Conservation (phyloP, 75 land plant species). For the Chamaecyparis obtusa region DNA sequence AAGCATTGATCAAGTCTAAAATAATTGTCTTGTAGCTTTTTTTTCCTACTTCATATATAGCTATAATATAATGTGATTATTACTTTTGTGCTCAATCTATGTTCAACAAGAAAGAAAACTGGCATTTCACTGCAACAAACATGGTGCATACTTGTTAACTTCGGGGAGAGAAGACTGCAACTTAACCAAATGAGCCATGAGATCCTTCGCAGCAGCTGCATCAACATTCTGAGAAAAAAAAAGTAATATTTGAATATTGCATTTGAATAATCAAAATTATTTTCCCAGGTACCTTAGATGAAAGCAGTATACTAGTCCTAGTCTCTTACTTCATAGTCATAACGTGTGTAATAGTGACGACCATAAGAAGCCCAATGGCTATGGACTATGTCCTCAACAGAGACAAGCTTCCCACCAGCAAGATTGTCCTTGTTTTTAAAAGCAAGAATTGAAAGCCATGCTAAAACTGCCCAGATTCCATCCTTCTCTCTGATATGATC, state of each 20-base stretch:
- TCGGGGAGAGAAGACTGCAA: slow-evolving; percentile 81
- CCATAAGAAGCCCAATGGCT: slow-evolving; percentile 94
- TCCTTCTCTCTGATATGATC: slow-evolving; percentile 99
- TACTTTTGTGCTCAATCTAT: background rate
- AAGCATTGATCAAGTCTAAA: background rate
- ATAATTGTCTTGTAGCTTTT: background rate
- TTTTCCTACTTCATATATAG: background rate
- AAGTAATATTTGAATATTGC: slow-evolving; percentile 2
- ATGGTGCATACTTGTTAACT: slow-evolving; percentile 71
- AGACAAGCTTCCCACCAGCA: slow-evolving; percentile 65
- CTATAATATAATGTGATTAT: slow-evolving; percentile 3
- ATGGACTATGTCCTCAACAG: slow-evolving; percentile 96
- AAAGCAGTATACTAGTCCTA: background rate
- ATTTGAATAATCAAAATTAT: background rate
- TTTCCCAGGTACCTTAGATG: background rate
- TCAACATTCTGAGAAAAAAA: slow-evolving; percentile 82
- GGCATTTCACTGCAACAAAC: background rate
- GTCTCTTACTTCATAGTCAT: slow-evolving; percentile 91
- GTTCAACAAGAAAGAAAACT: slow-evolving; percentile 1
- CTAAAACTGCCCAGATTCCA: slow-evolving; percentile 99
- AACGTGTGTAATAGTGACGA: slow-evolving; percentile 96
- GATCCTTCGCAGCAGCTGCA: slow-evolving; percentile 91
- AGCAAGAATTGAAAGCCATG: slow-evolving; percentile 98
- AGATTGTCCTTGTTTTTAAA: slow-evolving; percentile 78
- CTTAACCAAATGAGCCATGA: slow-evolving; percentile 83